These are phyloP conservation scores for Wickerhamiella domercqiae DNA, from an alignment of 805 yeast species.

Conservation along the genomic window DNA sequence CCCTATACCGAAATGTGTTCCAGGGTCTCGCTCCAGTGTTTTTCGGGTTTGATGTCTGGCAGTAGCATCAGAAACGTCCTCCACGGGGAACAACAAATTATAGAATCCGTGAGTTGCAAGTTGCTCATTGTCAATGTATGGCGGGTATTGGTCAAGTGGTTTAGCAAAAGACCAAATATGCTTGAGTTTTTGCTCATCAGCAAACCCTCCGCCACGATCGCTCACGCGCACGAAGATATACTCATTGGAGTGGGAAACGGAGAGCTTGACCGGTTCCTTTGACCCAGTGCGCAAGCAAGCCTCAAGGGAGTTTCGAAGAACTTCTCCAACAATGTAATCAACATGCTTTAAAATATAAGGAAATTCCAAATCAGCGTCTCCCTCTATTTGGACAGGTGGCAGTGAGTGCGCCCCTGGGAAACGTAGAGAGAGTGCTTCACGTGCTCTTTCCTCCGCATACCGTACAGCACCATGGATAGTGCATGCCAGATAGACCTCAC, in stretches of 20 bases:
- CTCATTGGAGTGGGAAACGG: slow-evolving; percentile 50
- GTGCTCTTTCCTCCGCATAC: slow-evolving; percentile 16
- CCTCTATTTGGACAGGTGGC: slow-evolving; percentile 69
- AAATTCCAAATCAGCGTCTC: slow-evolving; percentile 44
- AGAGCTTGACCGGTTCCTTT: slow-evolving; percentile 48
- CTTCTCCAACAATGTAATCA: slow-evolving; percentile 75
- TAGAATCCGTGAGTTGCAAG: slow-evolving; percentile 14
- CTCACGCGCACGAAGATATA: slow-evolving; percentile 63
- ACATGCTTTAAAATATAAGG: slow-evolving; percentile 79
- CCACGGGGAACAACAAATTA: slow-evolving; percentile 13
- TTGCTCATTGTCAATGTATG: slow-evolving; percentile 6
- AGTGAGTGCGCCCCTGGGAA: slow-evolving; percentile 21
- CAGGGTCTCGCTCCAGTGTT: slow-evolving; percentile 40
- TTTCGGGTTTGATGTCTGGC: not conserved
- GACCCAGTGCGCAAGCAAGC: slow-evolving; percentile 49
- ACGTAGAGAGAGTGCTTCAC: slow-evolving; percentile 22
- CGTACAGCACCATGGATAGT: slow-evolving; percentile 33
- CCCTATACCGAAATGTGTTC: slow-evolving; percentile 74
- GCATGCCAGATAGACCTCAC: slow-evolving; percentile 74
- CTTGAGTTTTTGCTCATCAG: slow-evolving; percentile 35
- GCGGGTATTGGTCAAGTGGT: slow-evolving; percentile 6
- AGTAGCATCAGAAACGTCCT: slow-evolving; percentile 7
- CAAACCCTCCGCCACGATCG: slow-evolving; percentile 82
- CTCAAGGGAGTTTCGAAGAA: slow-evolving; percentile 69
- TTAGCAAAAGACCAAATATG: slow-evolving; percentile 74